Percentiles rank a stretch among this genome's conserved stretches.
Conservation (phyloP, 306 rosid species). For the Vigna mungo region DNA sequence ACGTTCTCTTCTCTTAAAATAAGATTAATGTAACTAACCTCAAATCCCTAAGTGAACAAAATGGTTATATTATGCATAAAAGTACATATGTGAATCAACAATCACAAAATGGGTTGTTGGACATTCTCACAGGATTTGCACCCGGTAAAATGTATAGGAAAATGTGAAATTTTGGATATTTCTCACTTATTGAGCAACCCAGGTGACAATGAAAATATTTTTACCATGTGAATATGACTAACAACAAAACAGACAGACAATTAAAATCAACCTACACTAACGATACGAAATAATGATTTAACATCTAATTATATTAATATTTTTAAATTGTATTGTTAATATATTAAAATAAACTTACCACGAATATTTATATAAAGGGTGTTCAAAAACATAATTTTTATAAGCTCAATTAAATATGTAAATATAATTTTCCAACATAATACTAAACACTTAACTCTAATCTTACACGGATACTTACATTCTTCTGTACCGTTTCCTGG, state of each 20-base stretch:
- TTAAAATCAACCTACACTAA: too few species aligned
- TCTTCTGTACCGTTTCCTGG: neutral
- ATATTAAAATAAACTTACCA: too few species aligned
- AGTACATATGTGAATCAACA: neutral
- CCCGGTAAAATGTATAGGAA: neutral
- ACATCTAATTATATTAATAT: too few species aligned
- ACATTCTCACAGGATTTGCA: neutral
- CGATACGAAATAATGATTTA: too few species aligned
- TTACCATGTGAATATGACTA: neutral
- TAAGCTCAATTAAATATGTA: neutral
- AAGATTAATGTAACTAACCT: too few species aligned
- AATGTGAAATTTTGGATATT: neutral
- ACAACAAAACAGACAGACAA: neutral
- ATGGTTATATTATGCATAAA: neutral
- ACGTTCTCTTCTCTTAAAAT: too few species aligned
- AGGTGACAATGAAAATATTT: conserved; percentile 12
- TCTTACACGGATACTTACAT: neutral
- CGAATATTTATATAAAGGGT: too few species aligned
- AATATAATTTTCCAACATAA: neutral
- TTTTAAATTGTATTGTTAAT: too few species aligned
- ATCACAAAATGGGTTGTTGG: neutral
- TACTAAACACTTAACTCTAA: neutral
- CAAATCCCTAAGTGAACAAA: neutral
- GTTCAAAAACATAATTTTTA: too few species aligned
- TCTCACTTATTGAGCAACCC: neutral